Conservation (phyloP, 179 eudicot genomes). For the Spinacia oleracea region DNA sequence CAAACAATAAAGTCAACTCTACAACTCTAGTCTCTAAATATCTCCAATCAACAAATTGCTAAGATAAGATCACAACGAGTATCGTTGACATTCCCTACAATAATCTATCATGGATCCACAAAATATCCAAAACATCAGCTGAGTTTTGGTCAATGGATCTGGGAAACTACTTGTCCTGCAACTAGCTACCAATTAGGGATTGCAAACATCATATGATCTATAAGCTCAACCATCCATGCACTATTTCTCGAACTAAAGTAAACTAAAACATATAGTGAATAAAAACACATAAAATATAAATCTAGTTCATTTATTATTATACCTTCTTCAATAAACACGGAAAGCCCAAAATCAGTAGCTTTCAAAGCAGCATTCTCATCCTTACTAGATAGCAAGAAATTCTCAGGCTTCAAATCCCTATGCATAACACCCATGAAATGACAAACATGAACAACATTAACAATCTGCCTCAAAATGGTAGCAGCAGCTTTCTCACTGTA, state of each 20-base stretch:
- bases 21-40: too few species aligned
- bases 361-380: constrained; percentile 45
- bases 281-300: neutral
- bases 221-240: constrained; percentile 3
- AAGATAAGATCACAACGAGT: neutral
- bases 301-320: neutral
- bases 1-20: neutral
- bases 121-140: neutral
- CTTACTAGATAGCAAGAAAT: constrained; percentile 47
- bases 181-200: too few species aligned
- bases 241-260: neutral
- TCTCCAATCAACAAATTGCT: constrained; percentile 5
- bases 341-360: constrained; percentile 52
- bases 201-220: too few species aligned
- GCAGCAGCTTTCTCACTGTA: constrained; percentile 56
- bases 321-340: constrained; percentile 51
- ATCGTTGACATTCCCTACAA: neutral
- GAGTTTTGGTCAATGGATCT: constrained; percentile 20
- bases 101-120: constrained; percentile 12
- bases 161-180: neutral
- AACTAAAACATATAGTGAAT: neutral
- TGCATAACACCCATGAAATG: constrained; percentile 58
- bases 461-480: constrained; percentile 43
- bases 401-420: constrained; percentile 55
- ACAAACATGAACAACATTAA: constrained; percentile 56